Conservation (phyloP, 345 rosid species). For the Erucastrum elatum region DNA sequence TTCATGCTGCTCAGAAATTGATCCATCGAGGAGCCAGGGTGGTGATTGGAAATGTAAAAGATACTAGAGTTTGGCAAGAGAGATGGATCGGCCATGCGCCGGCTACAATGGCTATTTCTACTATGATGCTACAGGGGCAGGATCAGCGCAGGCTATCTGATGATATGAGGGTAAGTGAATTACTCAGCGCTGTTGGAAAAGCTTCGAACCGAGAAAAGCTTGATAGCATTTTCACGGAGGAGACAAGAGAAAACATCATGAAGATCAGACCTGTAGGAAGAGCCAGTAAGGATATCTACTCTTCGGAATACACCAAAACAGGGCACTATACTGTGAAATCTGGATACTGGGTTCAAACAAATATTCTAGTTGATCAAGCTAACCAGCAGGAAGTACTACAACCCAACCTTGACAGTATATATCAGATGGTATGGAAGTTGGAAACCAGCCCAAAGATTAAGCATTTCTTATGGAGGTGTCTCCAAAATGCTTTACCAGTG, state of each 20-base stretch:
- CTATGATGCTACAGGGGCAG: too few species aligned
- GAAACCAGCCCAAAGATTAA: neutral
- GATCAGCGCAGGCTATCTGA: neutral
- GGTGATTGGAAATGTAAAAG: neutral
- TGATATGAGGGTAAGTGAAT: too few species aligned
- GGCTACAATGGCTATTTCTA: neutral
- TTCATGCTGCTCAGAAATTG: neutral
- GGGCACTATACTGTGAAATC: neutral
- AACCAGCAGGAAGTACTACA: neutral
- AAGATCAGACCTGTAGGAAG: too few species aligned
- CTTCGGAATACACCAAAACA: neutral
- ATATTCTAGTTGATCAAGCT: too few species aligned
- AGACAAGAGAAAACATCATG: too few species aligned
- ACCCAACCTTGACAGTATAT: neutral
- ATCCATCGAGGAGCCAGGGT: neutral
- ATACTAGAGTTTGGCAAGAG: neutral
- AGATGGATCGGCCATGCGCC: neutral
- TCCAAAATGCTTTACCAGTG: too few species aligned
- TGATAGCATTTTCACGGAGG: neutral
- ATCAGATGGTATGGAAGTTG: too few species aligned
- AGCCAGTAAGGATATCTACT: neutral
- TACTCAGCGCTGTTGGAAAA: too few species aligned
- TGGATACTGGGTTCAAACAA: neutral
- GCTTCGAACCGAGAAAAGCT: too few species aligned
- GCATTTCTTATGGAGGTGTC: neutral